Base-by-base conservation (phyloP, 352 stramenopile species). In the Globisporangium cystogenes region DNA sequence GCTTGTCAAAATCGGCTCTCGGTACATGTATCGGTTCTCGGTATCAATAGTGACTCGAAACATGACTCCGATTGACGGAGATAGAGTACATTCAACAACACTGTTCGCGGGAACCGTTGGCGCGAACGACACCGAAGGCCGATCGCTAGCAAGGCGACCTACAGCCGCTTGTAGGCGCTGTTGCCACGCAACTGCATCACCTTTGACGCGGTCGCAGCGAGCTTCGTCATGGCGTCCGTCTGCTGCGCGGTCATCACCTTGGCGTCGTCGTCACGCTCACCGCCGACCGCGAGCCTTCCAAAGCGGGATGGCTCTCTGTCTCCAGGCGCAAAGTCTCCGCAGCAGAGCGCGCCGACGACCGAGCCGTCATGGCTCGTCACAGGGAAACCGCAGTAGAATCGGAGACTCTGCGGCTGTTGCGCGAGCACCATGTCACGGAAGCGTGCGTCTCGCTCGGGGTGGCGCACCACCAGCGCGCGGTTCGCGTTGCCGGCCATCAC, bases 331-430 rank as follows among this genome's bases (percentile, higher is more conserved):
- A 61, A 54, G 24, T 62, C 46, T 20, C 49, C 44, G 45, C 59
- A 66, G 44, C 53, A 66, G 33, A 66, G 54, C 24, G 53, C 55
- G 12, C 59, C 59, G 35, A 66, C 20, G 23, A 64, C 47, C 16
- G 51, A 35, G 20, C 37, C 39, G 14, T 59, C 47, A 1, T 21
- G 31, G 31, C 31, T 45, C 44, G 18, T 51, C 36, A 66, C 40
- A 12, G 59, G 59, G 39, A 62, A 66, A 12, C 59, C 59, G 29
- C 55, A 59, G 45, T 66, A 66, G 40, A 64, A 66, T 20, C 29
- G 43, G 42, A 64, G 18, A 3, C 41, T 42, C 8, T 33, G 40
- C 35, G 59, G 44, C 55, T 51, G 37, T 29, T 51, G 37, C 31
- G 55, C 52, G 26, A 58, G 51, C 5, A 33, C 46, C 12, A 64